A percentile compares a stretch with the other conserved stretches of the same genome.
phyloP scores from a whole-genome alignment of 2,329 filamentous ascomycete genomes.

The Fusarium nematophilum region DNA sequence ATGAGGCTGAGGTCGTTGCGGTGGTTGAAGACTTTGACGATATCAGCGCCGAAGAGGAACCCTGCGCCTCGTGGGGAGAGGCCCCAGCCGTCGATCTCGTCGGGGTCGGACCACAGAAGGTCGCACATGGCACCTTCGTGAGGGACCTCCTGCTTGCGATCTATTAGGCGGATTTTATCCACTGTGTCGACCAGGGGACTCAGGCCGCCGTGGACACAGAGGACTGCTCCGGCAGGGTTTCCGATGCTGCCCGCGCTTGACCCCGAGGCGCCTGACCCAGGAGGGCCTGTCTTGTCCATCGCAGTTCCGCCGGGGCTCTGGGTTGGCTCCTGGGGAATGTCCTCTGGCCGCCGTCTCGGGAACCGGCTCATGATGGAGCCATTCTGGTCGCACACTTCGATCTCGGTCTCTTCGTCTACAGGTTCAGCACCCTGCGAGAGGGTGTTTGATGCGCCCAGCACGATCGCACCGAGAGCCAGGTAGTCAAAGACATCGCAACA shows the following conservation, averaged over 20 bases:
- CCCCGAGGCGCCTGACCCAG: constrained; percentile 82
- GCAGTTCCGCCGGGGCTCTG: constrained; percentile 44
- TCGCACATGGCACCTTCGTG: constrained; percentile 99
- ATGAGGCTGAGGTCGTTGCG: constrained; percentile 92
- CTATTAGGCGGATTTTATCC: constrained; percentile 93
- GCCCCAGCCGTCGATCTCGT: constrained; percentile 98
- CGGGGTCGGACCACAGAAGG: constrained; percentile 95
- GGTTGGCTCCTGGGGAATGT: constrained; percentile 40
- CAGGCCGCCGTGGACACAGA: constrained; percentile 95
- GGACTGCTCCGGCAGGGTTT: constrained; percentile 82
- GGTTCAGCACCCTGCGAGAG: constrained; percentile 63
- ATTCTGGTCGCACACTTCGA: constrained; percentile 89
- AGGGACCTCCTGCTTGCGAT: constrained; percentile 97
- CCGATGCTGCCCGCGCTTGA: constrained; percentile 72
- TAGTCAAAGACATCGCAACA: constrained; percentile 99
- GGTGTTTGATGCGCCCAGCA: constrained; percentile 83
- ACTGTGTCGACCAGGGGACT: constrained; percentile 92
- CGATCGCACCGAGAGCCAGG: constrained; percentile 87
- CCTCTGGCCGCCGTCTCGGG: constrained; percentile 58
- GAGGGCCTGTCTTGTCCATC: constrained; percentile 69
- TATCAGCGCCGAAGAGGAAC: constrained; percentile 94
- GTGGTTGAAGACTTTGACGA: constrained; percentile 96
- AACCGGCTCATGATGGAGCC: constrained; percentile 83
- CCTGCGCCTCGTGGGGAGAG: constrained; percentile 93
- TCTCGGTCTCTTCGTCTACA: constrained; percentile 81